Base-by-base conservation (phyloP, 345 rosid species). In the Murraya koenigii region DNA sequence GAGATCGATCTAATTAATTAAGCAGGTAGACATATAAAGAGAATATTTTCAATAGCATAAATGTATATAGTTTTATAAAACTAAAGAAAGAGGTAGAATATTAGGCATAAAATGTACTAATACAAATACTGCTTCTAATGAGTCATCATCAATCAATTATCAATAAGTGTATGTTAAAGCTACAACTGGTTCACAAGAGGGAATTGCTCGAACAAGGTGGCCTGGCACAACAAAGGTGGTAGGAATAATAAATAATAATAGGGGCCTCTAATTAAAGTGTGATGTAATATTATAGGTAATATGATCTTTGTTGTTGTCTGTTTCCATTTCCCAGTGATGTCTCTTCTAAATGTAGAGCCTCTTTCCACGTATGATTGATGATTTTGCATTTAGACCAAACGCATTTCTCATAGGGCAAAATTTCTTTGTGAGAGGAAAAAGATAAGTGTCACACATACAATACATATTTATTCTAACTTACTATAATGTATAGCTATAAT, bases 281-380 rank as follows among this genome's bases (percentile, higher is more conserved):
- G 85, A 80, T 78, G 81, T 69, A 71, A 79, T 41, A 59, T 36
- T 41, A 59, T 36, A 71, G 74, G 80, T 69, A 75, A 79, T 41
- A 72, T 44, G 78, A 77, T 55, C 49, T 60, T 79, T 65, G 63
- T 47, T 68, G 33, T 76, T 71, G 69, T 76, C 80, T 59, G 33
- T 69, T 80, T 74, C 74, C 65, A 56, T 74, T 11, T 44, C 17
- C 49, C 17, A 3, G 13, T 13, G 49, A 66, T 25, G 39, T 72
- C 6, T 58, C 30, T 56, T 59, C 36, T 39, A 19, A 47, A 77
- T 54, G 47, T 17, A 38, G 71, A 41, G 79, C 35, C 78, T 77
- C 78, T 76, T 78, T 78, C 76, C 83, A 84, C 84, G 74, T 78
- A 71, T 86, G 78, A 59, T 56, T 38, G 75, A 69, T 79, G 76